Evolutionary conservation across 2,329 filamentous ascomycete genomes (phyloP), one percentile per base, ranked within the genome.

Genomic region (Alternaria postmessia): DNA sequence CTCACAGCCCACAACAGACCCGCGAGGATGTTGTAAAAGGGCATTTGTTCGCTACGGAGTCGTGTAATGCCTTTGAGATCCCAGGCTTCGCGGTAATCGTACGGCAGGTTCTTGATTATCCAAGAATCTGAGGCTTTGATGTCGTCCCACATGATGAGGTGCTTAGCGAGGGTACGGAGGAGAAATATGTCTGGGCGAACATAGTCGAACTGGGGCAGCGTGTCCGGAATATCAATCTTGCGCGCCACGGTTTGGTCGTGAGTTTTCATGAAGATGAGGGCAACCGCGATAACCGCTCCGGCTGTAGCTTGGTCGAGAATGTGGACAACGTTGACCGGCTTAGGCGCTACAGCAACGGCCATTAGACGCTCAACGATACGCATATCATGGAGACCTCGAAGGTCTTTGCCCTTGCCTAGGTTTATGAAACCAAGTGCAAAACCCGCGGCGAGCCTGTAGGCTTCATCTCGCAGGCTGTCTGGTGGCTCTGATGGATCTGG

Each of bases 261-360:
- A 0, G 94, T 95, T 79, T 98, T 98, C 92, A 99, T 95, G 78
- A 94, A 99, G 32, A 99, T 94, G 54, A 99, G 85, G 2, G 93
- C 88, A 59, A 97, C 85, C 0, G 95, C 94, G 70, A 98, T 87
- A 7, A 96, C 93, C 1, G 95, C 94, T n/a, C 92, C 95, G 2
- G 96, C 92, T 9, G 93, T 95, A 6, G 94, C 94, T 69, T 94
- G 91, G 75, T 99, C 96, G 3, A 98, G 85, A 9, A 98, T 89
- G 71, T 99, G 94, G 24, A 97, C 93, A 38, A 96, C 85, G 69
- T 96, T 91, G 12, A 98, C 93, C 62, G 94, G 92, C 79, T 97
- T 96, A 1, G 91, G 92, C 3, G 93, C 89, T 4, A 96, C 92
- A 11, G 95, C 94, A 52, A 97, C 87, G 0, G 90, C 86, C 47